Evolutionary conservation across 1,284 basidiomycete species (phyloP).

Genomic region (Cutaneotrichosporon dermatis): DNA sequence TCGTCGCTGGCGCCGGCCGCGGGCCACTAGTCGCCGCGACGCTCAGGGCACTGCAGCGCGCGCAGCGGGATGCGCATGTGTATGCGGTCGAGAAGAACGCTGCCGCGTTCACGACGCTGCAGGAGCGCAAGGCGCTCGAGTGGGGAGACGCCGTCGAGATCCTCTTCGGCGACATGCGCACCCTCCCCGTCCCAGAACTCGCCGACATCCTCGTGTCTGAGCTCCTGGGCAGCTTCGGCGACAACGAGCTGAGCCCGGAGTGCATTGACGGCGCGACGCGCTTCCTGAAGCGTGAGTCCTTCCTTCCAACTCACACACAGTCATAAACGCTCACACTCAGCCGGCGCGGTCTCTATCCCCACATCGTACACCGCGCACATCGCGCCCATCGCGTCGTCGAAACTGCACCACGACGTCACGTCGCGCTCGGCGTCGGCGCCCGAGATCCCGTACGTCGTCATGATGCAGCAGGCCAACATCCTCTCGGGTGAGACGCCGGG

Average conservation of each 20-base stretch:
- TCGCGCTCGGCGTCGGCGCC: conserved; percentile 55
- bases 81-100: conserved; percentile 97
- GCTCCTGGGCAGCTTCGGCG: conserved; percentile 92
- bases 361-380: conserved; percentile 92
- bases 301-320: no score
- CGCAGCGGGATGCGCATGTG: conserved; percentile 62
- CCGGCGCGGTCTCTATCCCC: conserved; percentile 90
- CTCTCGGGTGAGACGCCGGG: conserved; percentile 63
- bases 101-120: conserved; percentile 86
- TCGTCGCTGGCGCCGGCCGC: conserved; percentile 90
- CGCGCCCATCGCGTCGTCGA: conserved; percentile 87
- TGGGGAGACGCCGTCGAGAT: conserved; percentile 81
- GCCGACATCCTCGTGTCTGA: conserved; percentile 96
- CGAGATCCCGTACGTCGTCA: conserved; percentile 97
- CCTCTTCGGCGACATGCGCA: conserved; percentile 90
- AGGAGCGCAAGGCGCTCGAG: conserved; percentile 70
- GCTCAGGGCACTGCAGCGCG: conserved; percentile 69
- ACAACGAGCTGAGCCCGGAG: conserved; percentile 97
- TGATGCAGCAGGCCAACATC: conserved; percentile 88
- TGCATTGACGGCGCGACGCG: conserved; percentile 93
- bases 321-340: conserved; percentile 48
- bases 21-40: conserved; percentile 89
- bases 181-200: conserved; percentile 69
- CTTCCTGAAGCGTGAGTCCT: conserved; percentile 71
- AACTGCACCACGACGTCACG: conserved; percentile 73